A percentile compares a stretch with the other conserved stretches of the same genome.
These are phyloP conservation scores for Talaromyces sp. DNA, from an alignment of 2,329 filamentous ascomycete species.

Conservation along the genomic window DNA sequence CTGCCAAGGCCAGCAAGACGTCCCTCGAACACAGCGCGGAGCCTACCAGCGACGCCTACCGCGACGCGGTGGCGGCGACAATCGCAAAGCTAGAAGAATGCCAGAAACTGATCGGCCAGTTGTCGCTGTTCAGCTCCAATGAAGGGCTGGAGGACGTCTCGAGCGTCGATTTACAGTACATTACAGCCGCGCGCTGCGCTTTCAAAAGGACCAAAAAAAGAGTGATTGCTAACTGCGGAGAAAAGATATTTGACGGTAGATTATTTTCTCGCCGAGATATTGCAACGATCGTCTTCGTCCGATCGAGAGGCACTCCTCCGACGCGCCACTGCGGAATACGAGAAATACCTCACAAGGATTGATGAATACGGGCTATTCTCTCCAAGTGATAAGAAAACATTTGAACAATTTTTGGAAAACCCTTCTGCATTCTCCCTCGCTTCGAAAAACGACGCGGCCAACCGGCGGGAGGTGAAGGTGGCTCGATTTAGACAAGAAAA, in stretches of 20 bases:
- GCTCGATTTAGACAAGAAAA: slow-evolving; percentile 80
- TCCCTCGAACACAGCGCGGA: slow-evolving; percentile 60
- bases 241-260: slow-evolving; percentile 67
- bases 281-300: slow-evolving; percentile 58
- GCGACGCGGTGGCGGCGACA: slow-evolving; percentile 60
- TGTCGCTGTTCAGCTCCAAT: slow-evolving; percentile 85
- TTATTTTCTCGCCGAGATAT: slow-evolving; percentile 73
- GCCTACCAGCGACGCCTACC: slow-evolving; percentile 60
- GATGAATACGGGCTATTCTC: slow-evolving; percentile 74
- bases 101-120: slow-evolving; percentile 59
- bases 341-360: slow-evolving; percentile 68
- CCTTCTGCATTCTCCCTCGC: slow-evolving; percentile 69
- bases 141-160: slow-evolving; percentile 82
- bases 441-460: slow-evolving; percentile 59
- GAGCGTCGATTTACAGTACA: slow-evolving; percentile 73
- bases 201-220: background rate
- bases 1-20: slow-evolving; percentile 52
- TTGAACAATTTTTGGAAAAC: slow-evolving; percentile 67
- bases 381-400: slow-evolving; percentile 59
- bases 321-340: slow-evolving; percentile 64
- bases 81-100: slow-evolving; percentile 70
- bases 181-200: too few relatives aligned
- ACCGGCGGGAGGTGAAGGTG: slow-evolving; percentile 78
- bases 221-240: slow-evolving; percentile 16
- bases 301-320: slow-evolving; percentile 61